Conservation (phyloP, 2,329 filamentous ascomycete species). For the Xylaria sp. region DNA sequence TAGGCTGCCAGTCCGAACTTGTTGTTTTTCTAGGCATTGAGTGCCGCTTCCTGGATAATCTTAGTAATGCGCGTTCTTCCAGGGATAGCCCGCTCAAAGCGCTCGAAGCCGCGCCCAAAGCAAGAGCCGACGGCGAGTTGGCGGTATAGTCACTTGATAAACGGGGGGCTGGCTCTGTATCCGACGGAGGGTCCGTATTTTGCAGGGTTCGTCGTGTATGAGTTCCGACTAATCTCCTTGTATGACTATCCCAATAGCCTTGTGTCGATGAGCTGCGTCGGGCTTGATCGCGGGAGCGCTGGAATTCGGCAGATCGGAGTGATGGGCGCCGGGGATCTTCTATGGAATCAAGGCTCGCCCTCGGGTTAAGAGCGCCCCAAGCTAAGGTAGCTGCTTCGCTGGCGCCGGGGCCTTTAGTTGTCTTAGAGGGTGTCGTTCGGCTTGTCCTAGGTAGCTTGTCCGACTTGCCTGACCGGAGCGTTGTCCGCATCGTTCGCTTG, state of each 20-base stretch:
- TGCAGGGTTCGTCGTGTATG: conserved; percentile 50
- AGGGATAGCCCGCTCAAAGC: conserved; percentile 57
- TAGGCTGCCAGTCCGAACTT: conserved; percentile 38
- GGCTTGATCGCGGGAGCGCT: conserved; percentile 43
- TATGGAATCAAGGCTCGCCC: conserved; percentile 43
- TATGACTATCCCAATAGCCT: conserved; percentile 66
- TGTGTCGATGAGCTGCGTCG: conserved; percentile 49
- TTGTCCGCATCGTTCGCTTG: conserved; percentile 71
- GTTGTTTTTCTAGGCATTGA: conserved; percentile 36
- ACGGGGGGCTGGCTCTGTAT: conserved; percentile 49
- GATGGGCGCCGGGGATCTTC: conserved; percentile 41
- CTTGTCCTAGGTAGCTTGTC: conserved; percentile 56
- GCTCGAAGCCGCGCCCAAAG: conserved; percentile 67
- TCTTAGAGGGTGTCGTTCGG: conserved; percentile 56
- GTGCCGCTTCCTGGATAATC: conserved; percentile 35
- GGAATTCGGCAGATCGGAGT: conserved; percentile 47
- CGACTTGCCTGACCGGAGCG: conserved; percentile 63
- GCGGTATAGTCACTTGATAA: conserved; percentile 56
- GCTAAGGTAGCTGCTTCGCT: conserved; percentile 73
- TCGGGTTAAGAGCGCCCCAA: conserved; percentile 63
- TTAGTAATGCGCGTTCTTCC: conserved; percentile 46
- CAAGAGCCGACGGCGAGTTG: conserved; percentile 59
- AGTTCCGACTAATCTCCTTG: conserved; percentile 60
- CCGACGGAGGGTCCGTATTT: conserved; percentile 46
- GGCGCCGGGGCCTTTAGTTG: conserved; percentile 63